Conservation (phyloP, 345 rosid species). For the Clarkia xantiana region DNA sequence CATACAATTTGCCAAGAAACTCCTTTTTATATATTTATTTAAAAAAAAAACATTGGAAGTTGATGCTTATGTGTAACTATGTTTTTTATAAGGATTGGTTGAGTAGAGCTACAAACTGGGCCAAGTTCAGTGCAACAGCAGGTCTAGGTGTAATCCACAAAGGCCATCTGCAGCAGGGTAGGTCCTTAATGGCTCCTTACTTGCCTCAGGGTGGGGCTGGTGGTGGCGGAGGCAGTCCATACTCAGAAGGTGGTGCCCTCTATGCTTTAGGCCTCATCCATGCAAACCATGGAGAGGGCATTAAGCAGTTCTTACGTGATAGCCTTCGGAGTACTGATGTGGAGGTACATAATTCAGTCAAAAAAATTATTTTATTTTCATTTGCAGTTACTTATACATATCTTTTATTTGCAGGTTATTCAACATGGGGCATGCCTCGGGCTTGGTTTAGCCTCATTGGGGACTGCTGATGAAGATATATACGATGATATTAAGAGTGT, state of each 20-base stretch:
- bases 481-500: constrained; percentile 82
- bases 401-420: constrained; percentile 52
- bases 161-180: constrained; percentile 93
- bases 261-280: constrained; percentile 98
- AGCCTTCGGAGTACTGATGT: constrained; percentile 78
- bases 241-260: constrained; percentile 97
- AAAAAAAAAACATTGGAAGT: neutral
- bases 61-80: neutral
- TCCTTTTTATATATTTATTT: neutral
- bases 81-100: constrained; percentile 76
- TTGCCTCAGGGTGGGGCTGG: constrained; percentile 95
- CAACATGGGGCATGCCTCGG: constrained; percentile 99
- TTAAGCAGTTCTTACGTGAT: constrained; percentile 88
- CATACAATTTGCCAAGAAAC: neutral
- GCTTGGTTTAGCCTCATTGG: constrained; percentile 95
- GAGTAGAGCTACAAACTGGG: constrained; percentile 99
- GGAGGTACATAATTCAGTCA: constrained; percentile 40
- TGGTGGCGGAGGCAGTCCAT: constrained; percentile 85
- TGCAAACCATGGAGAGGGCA: constrained; percentile 99
- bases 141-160: constrained; percentile 98
- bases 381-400: neutral
- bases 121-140: constrained; percentile 99
- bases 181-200: constrained; percentile 97
- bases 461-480: constrained; percentile 95
- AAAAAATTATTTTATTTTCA: constrained; percentile 1